Evolutionary conservation across 2,329 filamentous ascomycete species (phyloP).

Genomic region (Coniella lustricola): DNA sequence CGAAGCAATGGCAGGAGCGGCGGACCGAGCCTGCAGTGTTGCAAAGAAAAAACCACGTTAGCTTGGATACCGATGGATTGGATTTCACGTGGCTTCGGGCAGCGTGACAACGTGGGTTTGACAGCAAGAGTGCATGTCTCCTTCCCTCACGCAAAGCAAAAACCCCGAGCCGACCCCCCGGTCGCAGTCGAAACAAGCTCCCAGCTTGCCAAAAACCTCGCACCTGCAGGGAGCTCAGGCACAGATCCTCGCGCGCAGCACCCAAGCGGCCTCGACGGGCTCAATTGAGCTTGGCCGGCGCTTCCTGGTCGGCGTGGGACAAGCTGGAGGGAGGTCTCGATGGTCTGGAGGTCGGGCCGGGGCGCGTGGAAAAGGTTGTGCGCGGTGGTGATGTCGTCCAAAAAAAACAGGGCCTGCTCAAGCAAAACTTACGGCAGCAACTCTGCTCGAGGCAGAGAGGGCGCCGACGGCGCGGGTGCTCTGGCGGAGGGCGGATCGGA

Average conservation of each 20-base stretch:
- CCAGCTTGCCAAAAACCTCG: conserved; percentile 21
- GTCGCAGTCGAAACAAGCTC: conserved; percentile 16
- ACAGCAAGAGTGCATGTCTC: too few species aligned
- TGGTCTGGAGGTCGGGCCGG: conserved; percentile 38
- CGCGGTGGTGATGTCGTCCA: conserved; percentile 10
- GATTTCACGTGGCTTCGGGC: conserved; percentile 9
- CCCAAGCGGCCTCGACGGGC: conserved; percentile 23
- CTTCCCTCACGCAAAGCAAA: conserved; percentile 1
- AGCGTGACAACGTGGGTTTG: conserved; percentile 12
- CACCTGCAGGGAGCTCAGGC: conserved; percentile 29
- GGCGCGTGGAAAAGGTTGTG: conserved; percentile 25
- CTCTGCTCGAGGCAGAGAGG: conserved; percentile 85
- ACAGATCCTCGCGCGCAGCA: conserved; percentile 22
- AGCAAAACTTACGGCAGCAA: conserved; percentile 79
- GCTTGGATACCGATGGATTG: conserved; percentile 21
- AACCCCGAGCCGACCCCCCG: conserved; percentile 5
- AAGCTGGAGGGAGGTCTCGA: conserved; percentile 35
- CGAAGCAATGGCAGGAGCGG: conserved; percentile 65
- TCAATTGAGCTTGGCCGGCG: conserved; percentile 31
- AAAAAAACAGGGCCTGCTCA: conserved; percentile 11
- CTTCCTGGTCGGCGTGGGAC: conserved; percentile 26
- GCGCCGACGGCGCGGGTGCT: conserved; percentile 91
- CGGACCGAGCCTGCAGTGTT: conserved; percentile 67
- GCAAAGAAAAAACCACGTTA: conserved; percentile 14
- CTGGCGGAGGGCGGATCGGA: conserved; percentile 97